Evolutionary conservation across 306 rosid species (phyloP), one percentile per base, ranked within the genome.

Genomic region (Crotalaria pallida): DNA sequence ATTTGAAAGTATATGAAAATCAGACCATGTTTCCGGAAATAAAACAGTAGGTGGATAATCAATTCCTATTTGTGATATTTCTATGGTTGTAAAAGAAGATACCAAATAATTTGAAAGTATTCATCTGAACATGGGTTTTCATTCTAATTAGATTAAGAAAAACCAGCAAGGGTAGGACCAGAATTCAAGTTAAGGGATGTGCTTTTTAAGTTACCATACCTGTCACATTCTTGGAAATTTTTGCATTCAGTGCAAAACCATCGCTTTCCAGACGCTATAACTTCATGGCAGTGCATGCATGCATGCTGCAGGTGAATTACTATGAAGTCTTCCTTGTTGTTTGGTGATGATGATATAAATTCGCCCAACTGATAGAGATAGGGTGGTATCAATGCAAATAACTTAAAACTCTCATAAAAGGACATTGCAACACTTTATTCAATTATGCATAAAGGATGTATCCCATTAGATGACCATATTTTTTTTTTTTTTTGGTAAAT

Each of bases 241-340:
- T 73, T 81, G 83, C 94, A 90, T 59, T 75, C 65, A 11, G 33
- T n/a, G 77, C 92, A 88, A 61, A 80, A 78, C 92, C 88, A 88
- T 58, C 83, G 84, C 29, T 41, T 71, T 50, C 92, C 87, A 23
- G 84, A 81, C 52, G 76, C 45, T 58, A 91, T 84, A 36, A 76
- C 72, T 68, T 77, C 72, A 68, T 56, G 75, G 74, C 92, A 88
- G 47, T 71, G 80, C 0, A 75, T 40, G 83, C 96, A 91, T 40
- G 50, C 72, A 81, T 62, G 57, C 38, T 86, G 96, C 65, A 91
- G 67, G 49, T 79, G 80, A 71, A 73, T 80, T 48, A 91, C 12
- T 8, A 91, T 60, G 69, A 88, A 91, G 55, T 88, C 82, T 69
- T 84, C 90, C 82, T 78, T 88, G n/a, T n/a, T n/a, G n/a, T 88